Evolutionary conservation across 495 filamentous ascomycete genomes (phyloP).

Genomic region (Aspergillus ostianus): DNA sequence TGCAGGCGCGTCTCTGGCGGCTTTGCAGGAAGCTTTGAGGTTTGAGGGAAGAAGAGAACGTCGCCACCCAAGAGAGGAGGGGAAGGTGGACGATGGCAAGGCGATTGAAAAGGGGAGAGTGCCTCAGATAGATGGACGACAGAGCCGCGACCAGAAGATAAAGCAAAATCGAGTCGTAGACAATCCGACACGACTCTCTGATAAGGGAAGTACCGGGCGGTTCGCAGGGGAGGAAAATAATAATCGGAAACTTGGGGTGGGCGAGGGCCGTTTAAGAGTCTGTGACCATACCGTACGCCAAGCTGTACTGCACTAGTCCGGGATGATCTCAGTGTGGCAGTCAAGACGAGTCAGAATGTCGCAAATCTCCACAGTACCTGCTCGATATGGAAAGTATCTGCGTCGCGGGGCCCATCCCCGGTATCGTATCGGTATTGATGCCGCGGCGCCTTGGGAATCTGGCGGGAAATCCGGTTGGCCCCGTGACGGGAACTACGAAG

Average conservation of each 20-base stretch:
- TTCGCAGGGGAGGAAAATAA: constrained; percentile 22
- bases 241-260: constrained; percentile 11
- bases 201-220: background rate
- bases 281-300: constrained; percentile 13
- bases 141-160: constrained; percentile 14
- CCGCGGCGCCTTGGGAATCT: constrained; percentile 9
- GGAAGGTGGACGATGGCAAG: constrained; percentile 11
- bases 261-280: constrained; percentile 5
- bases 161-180: constrained; percentile 13
- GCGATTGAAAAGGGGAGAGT: constrained; percentile 9
- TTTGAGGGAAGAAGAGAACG: constrained; percentile 17
- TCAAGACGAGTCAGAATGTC: constrained; percentile 7
- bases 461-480: constrained; percentile 9
- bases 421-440: constrained; percentile 20
- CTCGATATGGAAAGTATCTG: constrained; percentile 2
- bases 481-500: constrained; percentile 15
- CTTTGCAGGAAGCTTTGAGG: constrained; percentile 8
- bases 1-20: constrained; percentile 44
- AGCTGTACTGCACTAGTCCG: constrained; percentile 14
- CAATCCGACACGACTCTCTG: constrained; percentile 11
- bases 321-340: background rate
- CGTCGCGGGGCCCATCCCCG: constrained; percentile 22
- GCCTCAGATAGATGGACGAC: constrained; percentile 8
- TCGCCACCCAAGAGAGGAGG: constrained; percentile 17
- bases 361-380: background rate